Evolutionary conservation across 768 basidiomycete species (phyloP).

Genomic region (Nevesoporus exiguus): DNA sequence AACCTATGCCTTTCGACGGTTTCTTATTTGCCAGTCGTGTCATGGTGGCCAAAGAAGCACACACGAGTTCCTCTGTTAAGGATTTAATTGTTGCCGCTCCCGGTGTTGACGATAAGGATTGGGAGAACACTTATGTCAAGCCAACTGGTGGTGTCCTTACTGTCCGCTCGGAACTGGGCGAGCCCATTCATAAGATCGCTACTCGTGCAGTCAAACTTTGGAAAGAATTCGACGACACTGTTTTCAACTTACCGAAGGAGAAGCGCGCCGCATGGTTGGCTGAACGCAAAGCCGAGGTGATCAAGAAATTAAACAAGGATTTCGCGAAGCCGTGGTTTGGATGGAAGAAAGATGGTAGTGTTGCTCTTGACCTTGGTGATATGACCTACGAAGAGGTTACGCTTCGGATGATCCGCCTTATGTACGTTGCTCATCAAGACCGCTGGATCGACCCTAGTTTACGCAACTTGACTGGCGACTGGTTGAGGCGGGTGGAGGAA

Average conservation of each 20-base stretch:
- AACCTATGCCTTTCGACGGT: slow-evolving; percentile 98
- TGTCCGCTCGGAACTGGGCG: slow-evolving; percentile 95
- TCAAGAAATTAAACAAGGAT: slow-evolving; percentile 88
- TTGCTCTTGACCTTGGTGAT: slow-evolving; percentile 83
- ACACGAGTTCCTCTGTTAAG: slow-evolving; percentile 92
- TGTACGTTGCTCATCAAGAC: slow-evolving; percentile 88
- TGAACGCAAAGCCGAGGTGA: slow-evolving; percentile 85
- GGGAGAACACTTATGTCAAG: slow-evolving; percentile 94
- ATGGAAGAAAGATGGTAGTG: slow-evolving; percentile 86
- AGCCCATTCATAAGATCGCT: slow-evolving; percentile 99
- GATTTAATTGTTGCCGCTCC: slow-evolving; percentile 91
- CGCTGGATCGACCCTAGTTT: slow-evolving; percentile 93
- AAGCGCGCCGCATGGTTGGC: slow-evolving; percentile 87
- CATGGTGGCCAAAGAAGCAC: slow-evolving; percentile 99
- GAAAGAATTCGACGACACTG: slow-evolving; percentile 97
- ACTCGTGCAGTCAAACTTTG: slow-evolving; percentile 96
- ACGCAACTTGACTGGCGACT: slow-evolving; percentile 93
- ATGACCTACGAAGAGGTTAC: slow-evolving; percentile 99
- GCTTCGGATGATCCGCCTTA: slow-evolving; percentile 85
- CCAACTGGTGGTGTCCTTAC: slow-evolving; percentile 96
- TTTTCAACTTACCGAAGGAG: slow-evolving; percentile 94
- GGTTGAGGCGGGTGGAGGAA: slow-evolving; percentile 94
- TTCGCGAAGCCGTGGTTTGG: slow-evolving; percentile 98
- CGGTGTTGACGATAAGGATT: slow-evolving; percentile 86
- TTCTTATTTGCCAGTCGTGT: slow-evolving; percentile 95